These are phyloP conservation scores for Sclerotinia nivalis DNA, from an alignment of 2,329 filamentous ascomycete species.

Conservation along the genomic window DNA sequence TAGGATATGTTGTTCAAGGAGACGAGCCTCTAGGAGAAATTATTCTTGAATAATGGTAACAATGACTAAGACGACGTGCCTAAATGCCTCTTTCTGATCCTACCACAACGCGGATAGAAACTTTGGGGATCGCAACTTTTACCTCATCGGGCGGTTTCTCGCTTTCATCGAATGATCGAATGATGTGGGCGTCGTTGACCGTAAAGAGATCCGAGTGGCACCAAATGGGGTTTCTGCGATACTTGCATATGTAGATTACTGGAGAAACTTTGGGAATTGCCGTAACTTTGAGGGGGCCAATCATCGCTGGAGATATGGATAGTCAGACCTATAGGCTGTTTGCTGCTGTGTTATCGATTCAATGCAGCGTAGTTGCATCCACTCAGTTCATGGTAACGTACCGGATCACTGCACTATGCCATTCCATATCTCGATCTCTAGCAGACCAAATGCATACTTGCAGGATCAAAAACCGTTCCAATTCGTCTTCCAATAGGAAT, in stretches of 20 bases:
- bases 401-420: not conserved
- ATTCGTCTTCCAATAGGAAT: not conserved
- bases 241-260: not conserved
- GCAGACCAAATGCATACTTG: not conserved
- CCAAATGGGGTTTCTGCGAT: not conserved
- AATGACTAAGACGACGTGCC: conserved; percentile 14
- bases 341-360: not conserved
- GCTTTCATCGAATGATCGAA: conserved; percentile 4
- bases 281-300: not conserved
- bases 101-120: not conserved
- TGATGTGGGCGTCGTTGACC: not conserved
- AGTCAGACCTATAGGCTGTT: not conserved
- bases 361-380: not conserved
- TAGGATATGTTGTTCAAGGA: not conserved
- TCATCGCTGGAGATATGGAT: not conserved
- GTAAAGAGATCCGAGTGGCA: not conserved
- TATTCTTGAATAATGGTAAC: not conserved
- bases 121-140: not conserved
- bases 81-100: not conserved
- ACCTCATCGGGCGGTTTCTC: not conserved
- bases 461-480: not conserved
- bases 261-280: not conserved
- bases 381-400: not conserved
- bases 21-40: not conserved
- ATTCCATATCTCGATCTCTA: conserved; percentile 5